phyloP scores from a whole-genome alignment of 805 yeast species.

The Ogataea nonfermentans region DNA sequence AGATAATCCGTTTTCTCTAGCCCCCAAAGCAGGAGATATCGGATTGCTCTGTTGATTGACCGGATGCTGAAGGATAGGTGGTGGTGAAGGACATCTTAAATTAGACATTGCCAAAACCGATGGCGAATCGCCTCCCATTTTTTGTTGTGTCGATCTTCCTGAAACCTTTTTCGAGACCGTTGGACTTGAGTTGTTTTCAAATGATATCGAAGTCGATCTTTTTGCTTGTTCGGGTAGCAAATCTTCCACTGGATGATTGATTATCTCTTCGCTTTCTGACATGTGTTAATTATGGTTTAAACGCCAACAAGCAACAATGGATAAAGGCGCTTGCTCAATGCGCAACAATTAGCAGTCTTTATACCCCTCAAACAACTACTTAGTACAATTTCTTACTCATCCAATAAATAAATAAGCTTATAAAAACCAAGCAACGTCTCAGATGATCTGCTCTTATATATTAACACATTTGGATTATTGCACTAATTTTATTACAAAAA shows the following conservation, averaged over 20 bases:
- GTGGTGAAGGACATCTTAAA: slow-evolving; percentile 69
- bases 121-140: slow-evolving; percentile 35
- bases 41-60: slow-evolving; percentile 22
- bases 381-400: slow-evolving; percentile 1
- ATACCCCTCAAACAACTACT: slow-evolving; percentile 1
- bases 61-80: slow-evolving; percentile 52
- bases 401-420: neutral
- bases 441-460: slow-evolving; percentile 2
- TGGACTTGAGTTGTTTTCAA: slow-evolving; percentile 18
- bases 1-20: slow-evolving; percentile 1
- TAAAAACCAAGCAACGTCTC: slow-evolving; percentile 3
- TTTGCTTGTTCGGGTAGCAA: slow-evolving; percentile 1
- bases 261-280: slow-evolving; percentile 5
- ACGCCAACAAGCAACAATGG: slow-evolving; percentile 3
- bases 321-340: slow-evolving; percentile 3
- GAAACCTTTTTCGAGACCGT: slow-evolving; percentile 22
- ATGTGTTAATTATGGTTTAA: neutral
- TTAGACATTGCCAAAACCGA: slow-evolving; percentile 57
- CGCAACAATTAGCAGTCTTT: slow-evolving; percentile 1
- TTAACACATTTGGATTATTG: neutral
- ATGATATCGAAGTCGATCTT: slow-evolving; percentile 17
- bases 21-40: slow-evolving; percentile 9
- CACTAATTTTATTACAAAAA: neutral
- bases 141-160: slow-evolving; percentile 16
- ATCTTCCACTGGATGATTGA: neutral